These are phyloP conservation scores for Pichia membranifaciens DNA, from an alignment of 805 yeast species.

Conservation along the genomic window DNA sequence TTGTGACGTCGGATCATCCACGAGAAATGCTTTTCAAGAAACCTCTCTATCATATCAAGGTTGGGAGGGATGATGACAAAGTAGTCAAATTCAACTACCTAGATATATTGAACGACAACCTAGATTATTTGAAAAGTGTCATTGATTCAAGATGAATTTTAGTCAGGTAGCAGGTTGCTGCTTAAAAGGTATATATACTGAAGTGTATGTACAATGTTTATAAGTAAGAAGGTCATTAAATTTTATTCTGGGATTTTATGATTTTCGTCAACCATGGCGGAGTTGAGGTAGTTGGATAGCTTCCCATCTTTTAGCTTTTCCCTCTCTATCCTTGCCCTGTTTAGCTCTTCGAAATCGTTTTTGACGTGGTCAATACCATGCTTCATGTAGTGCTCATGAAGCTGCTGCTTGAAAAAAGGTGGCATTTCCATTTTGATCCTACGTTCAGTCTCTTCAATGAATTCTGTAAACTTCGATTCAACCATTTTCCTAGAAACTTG, in stretches of 20 bases:
- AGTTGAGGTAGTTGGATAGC: constrained; percentile 4
- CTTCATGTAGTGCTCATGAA: constrained; percentile 20
- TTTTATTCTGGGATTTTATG: too few species aligned
- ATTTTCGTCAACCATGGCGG: not conserved
- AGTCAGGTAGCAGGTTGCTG: too few species aligned
- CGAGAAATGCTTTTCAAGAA: constrained; percentile 29
- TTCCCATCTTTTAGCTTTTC: constrained; percentile 14
- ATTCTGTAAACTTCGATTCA: constrained; percentile 23
- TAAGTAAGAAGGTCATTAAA: too few species aligned
- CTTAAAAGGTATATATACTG: too few species aligned
- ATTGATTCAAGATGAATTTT: not conserved
- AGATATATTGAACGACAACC: constrained; percentile 25
- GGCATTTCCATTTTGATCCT: constrained; percentile 28
- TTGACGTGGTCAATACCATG: constrained; percentile 23
- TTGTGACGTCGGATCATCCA: constrained; percentile 31
- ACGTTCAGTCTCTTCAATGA: constrained; percentile 26
- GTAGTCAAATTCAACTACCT: constrained; percentile 20
- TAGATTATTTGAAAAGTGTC: constrained; percentile 14
- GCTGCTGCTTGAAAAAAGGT: constrained; percentile 23
- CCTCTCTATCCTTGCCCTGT: constrained; percentile 19
- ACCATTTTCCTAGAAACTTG: constrained; percentile 20
- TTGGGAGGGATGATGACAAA: constrained; percentile 4
- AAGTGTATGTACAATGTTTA: too few species aligned
- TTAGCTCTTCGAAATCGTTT: constrained; percentile 21
- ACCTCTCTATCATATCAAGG: constrained; percentile 18